These are phyloP conservation scores for Aquilaria sinensis DNA, from an alignment of 345 rosid genomes.

Conservation along the genomic window DNA sequence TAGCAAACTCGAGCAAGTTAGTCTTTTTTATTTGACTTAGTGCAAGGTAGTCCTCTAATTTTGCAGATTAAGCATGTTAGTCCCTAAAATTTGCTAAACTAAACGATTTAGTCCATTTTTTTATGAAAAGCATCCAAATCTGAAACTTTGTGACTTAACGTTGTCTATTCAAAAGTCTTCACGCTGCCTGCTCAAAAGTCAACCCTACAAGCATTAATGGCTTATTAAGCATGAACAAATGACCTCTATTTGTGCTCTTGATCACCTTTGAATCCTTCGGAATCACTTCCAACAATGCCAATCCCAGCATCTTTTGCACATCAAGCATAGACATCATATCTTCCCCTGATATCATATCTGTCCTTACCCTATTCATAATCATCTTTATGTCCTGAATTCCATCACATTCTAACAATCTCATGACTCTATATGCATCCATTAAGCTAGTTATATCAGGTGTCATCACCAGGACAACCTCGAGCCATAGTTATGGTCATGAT, in stretches of 20 bases:
- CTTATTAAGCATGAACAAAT: constrained; percentile 70
- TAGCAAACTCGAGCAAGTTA: too few relatives aligned
- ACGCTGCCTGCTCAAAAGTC: constrained; percentile 92
- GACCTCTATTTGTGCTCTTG: constrained; percentile 79
- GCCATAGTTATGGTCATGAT: constrained; percentile 88
- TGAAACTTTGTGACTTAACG: too few relatives aligned
- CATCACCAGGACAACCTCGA: constrained; percentile 67
- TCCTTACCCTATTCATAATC: constrained; percentile 80
- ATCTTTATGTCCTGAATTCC: constrained; percentile 83
- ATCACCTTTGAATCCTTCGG: constrained; percentile 67
- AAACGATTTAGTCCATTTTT: too few relatives aligned
- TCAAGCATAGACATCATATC: constrained; percentile 81
- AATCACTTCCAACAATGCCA: too few relatives aligned
- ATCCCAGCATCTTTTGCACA: too few relatives aligned
- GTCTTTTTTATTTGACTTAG: too few relatives aligned
- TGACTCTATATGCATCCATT: constrained; percentile 75
- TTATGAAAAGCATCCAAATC: too few relatives aligned
- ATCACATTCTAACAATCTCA: constrained; percentile 71
- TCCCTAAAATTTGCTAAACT: too few relatives aligned
- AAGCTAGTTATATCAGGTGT: constrained; percentile 82
- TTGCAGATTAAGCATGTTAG: too few relatives aligned
- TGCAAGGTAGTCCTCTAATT: too few relatives aligned
- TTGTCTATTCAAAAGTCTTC: constrained; percentile 37
- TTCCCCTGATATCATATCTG: constrained; percentile 87
- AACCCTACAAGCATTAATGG: constrained; percentile 83